phyloP scores from a whole-genome alignment of 768 basidiomycete genomes.

The Psilocybe cyanescens region DNA sequence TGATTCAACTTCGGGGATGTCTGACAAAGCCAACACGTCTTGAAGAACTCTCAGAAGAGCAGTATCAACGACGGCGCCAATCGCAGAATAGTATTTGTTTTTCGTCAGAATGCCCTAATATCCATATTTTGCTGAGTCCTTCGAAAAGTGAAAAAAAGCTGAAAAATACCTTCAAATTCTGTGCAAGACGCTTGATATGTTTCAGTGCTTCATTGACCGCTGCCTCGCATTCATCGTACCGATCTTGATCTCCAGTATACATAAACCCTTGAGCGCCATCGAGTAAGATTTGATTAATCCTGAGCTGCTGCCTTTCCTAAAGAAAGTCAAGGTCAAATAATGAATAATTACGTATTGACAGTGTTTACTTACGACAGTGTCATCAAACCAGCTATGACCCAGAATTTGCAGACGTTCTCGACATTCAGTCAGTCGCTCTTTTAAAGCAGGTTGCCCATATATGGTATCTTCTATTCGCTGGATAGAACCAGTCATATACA shows the following conservation, averaged over 20 bases:
- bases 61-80: conserved; percentile 73
- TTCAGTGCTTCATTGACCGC: conserved; percentile 65
- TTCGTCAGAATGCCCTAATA: conserved; percentile 68
- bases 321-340: conserved; percentile 7
- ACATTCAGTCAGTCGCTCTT: conserved; percentile 56
- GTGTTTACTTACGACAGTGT: conserved; percentile 58
- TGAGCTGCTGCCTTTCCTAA: conserved; percentile 53
- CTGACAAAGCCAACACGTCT: conserved; percentile 75
- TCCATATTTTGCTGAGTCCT: neutral
- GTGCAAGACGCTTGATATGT: conserved; percentile 63
- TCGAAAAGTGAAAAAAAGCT: conserved; percentile 2
- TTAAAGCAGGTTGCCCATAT: conserved; percentile 32
- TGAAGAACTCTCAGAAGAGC: conserved; percentile 68
- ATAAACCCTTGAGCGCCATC: conserved; percentile 67
- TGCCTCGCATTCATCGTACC: conserved; percentile 77
- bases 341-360: neutral
- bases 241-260: conserved; percentile 70
- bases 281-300: conserved; percentile 48
- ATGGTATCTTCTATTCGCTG: conserved; percentile 39
- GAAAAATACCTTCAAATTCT: conserved; percentile 70
- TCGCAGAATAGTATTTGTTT: conserved; percentile 69
- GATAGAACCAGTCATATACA: conserved; percentile 63
- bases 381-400: conserved; percentile 73
- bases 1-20: conserved; percentile 90
- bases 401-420: conserved; percentile 53